Base-by-base conservation (phyloP, 2,329 filamentous ascomycete species). In the Cladosporium sp. region DNA sequence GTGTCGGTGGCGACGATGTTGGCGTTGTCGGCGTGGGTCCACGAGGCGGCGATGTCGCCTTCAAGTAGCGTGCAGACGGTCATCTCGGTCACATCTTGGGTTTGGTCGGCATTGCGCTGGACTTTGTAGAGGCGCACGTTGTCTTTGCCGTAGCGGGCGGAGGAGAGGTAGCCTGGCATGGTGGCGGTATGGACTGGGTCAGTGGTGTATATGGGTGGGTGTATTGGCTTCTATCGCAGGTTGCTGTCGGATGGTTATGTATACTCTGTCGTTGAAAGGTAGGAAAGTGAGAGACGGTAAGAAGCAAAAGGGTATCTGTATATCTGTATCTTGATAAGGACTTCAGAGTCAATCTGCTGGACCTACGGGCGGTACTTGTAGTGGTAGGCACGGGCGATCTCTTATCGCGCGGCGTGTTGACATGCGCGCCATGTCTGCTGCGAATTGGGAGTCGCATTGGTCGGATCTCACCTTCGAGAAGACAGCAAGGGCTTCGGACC, bases 121-220 rank as follows among this genome's bases (percentile, higher is more conserved):
- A 97, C 93, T 81, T 99, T 99, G 88, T 91, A 96, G 74, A 99
- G 88, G 76, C 95, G 93, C 85, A 99, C 90, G 83, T 99, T 98
- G 87, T 98, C 95, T 88, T 99, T 94, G 82, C 91, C 91, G 78
- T 93, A 94, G 77, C 89, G 88, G 74, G 91, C 91, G 74, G 81
- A 80, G 72, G 76, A 79, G 70, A 84, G 81, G 67, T 81, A 75
- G 71, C 81, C 77, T 80, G 83, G 83, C 67, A 67, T 76, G 72
- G 52, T 63, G 49, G 68, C 11, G 65, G 61, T 49, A n/a, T 60
- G 34, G 34, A 44, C 51, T 34, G 32, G 11, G 18, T 66, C 15
- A 38, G 49, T 21, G 14, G 34, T 51, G 58, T 54, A 51, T 41
- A 34, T 58, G 21, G 32, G 14, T 58, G 34, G 28, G 28, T 30